Conservation (phyloP, 164 flowering plant species). For the Annona squamosa region DNA sequence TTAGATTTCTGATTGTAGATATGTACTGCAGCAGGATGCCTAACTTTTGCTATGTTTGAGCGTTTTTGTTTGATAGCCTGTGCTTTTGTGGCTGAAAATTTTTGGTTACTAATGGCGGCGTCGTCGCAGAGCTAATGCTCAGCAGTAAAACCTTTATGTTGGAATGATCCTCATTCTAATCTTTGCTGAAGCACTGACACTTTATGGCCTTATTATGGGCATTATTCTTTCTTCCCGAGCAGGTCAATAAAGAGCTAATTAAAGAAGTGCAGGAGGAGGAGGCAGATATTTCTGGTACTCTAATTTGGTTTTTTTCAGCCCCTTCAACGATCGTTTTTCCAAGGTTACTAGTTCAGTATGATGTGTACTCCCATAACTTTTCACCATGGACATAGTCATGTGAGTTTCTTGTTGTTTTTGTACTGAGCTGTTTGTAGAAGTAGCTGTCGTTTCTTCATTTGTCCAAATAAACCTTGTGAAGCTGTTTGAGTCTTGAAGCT, state of each 20-base stretch:
- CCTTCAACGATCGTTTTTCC: conserved; percentile 4
- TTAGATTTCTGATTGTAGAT: too few species aligned
- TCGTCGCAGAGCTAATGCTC: conserved; percentile 69
- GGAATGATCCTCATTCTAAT: conserved; percentile 89
- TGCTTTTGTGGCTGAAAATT: background rate
- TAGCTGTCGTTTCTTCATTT: background rate
- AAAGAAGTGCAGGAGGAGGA: conserved; percentile 7
- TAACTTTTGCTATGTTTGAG: background rate
- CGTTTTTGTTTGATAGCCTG: background rate
- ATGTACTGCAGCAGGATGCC: background rate
- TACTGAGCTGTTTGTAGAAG: conserved; percentile 9
- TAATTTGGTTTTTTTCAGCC: conserved; percentile 9
- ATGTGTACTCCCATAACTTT: conserved; percentile 10
- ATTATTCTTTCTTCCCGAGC: conserved; percentile 83
- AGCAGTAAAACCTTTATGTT: conserved; percentile 80
- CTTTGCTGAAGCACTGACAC: conserved; percentile 78
- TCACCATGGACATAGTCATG: conserved; percentile 9
- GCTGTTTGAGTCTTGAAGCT: background rate
- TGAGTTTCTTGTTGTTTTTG: background rate
- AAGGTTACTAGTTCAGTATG: conserved; percentile 9
- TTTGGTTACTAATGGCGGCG: background rate
- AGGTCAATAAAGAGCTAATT: conserved; percentile 82
- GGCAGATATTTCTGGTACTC: conserved; percentile 2
- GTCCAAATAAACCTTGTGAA: conserved; percentile 4
- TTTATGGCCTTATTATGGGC: conserved; percentile 82